Evolutionary conservation across 352 stramenopile genomes (phyloP), one percentile per base, ranked within the genome.

Genomic region (Globisporangium canariense): DNA sequence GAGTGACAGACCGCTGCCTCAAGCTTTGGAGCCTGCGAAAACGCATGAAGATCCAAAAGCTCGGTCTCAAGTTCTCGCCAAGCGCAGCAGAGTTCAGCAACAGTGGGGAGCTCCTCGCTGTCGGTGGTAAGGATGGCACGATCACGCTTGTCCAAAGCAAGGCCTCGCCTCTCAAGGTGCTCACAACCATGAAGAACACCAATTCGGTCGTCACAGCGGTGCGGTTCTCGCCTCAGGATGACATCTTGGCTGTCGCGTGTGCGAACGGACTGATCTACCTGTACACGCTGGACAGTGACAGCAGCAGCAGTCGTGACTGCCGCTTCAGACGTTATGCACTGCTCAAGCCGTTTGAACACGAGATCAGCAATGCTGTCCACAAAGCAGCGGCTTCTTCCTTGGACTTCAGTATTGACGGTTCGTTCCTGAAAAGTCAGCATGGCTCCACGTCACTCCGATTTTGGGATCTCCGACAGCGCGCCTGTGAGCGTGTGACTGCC

Each of bases 251-350:
- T 0, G 83, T 84, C 9, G 68, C 77, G 1, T 77, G 86, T 20
- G 71, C 71, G 1, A 91, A 91, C 36, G 83, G 83, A 1, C 60
- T 91, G 11, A 73, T 91, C 30, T 94, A 92, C 63, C 53, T 94
- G 2, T 94, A 94, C 65, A 76, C 52, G 40, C 50, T 94, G 13
- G 74, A 89, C 3, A 58, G 52, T 1, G 65, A 66, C 40, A 58
- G 34, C 25, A 67, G 34, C 25, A 67, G 49, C 0, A 34, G 47
- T 18, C 52, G 32, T 11, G 52, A 7, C 18, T 46, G 32, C 0
- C 68, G 64, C 10, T 77, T 92, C 47, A 74, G 70, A 36, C 78
- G 82, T 4, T 83, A 80, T 47, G 77, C 77, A 20, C 65, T 94
- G 28, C 67, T 94, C 16, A 81, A 89, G 55, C 74, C 80, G 38